Percentiles rank a stretch among this genome's conserved stretches.
Conservation (phyloP, 108 stramenopile genomes). For the Cyclotella baltica region DNA sequence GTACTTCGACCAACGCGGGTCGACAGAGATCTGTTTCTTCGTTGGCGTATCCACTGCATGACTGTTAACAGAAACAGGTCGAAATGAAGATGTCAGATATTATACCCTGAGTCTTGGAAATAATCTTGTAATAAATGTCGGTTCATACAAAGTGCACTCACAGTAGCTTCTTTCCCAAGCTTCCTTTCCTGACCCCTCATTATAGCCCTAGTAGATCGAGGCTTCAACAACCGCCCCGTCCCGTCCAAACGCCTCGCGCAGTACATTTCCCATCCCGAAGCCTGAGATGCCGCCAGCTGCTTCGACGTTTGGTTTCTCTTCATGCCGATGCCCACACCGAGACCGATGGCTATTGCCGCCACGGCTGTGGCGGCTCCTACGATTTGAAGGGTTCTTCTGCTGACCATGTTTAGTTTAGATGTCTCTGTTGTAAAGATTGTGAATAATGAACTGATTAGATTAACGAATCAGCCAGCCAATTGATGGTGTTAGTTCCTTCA, state of each 20-base stretch:
- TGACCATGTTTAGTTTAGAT: too few species aligned
- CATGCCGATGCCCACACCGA: slow-evolving; percentile 25
- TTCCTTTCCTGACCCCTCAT: neutral
- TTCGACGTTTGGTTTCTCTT: slow-evolving; percentile 5
- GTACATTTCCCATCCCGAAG: neutral
- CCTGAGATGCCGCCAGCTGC: slow-evolving; percentile 8
- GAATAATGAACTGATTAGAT: too few species aligned
- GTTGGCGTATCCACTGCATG: neutral
- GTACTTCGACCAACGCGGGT: neutral
- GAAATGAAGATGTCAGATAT: neutral
- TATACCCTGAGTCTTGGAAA: too few species aligned
- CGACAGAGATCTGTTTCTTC: neutral
- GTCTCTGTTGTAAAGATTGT: too few species aligned
- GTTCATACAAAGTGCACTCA: neutral
- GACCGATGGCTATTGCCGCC: slow-evolving; percentile 31
- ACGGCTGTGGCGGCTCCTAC: slow-evolving; percentile 13
- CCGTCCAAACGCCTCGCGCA: slow-evolving; percentile 21
- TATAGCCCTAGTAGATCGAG: neutral
- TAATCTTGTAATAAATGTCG: neutral
- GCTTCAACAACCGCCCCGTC: slow-evolving; percentile 10
- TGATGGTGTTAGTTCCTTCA: too few species aligned
- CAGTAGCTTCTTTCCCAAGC: neutral
- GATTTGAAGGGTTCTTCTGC: slow-evolving; percentile 24
- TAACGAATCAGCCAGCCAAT: too few species aligned
- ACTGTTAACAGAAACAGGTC: neutral